Evolutionary conservation across 1,139 yeast species (phyloP), one percentile per base, ranked within the genome.

Genomic region (Candida tetrigidarum): DNA sequence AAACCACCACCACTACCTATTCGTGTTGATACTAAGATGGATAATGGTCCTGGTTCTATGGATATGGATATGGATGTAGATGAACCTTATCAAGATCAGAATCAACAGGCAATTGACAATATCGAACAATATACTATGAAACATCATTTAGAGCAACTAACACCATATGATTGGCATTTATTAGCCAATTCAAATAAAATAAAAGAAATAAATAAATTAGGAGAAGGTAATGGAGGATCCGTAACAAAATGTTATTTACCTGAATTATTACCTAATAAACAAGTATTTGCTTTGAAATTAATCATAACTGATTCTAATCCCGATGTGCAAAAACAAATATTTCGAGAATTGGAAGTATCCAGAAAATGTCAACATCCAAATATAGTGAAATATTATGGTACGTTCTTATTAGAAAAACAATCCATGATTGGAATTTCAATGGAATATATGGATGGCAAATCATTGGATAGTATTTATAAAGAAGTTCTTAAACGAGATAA

Each of bases 381-480:
- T 59, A 93, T 93, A 50, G 98, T 92, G 33, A 81, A 83, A 60
- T 93, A 93, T 64, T 93, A 89, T 60, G 98, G 99, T 3, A 91
- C 97, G 48, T 93, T 89, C 60, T 71, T 89, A 55, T 83, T 87
- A 53, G 90, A 84, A 55, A 80, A 80, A 49, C 55, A 80, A 51
- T 88, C 91, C 28, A 82, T 89, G 60, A 91, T 93, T 38, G 79
- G 79, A 3, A 93, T 93, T 28, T 92, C 97, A 37, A 93, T 93
- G 98, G 99, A 93, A 63, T 93, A 80, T 63, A 93, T 96, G 90
- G 97, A 92, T 23, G 98, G 97, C 1, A 81, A 83, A 38, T 88
- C 97, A 3, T 68, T 93, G 46, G 97, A 93, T 59, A 91, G 97
- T 1, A 83, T 92, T n/a, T 91, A 92, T 68, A 86, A 86, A 50